Evolutionary conservation across 345 rosid genomes (phyloP), one percentile per base, ranked within the genome.

Genomic region (Brassica cretica): DNA sequence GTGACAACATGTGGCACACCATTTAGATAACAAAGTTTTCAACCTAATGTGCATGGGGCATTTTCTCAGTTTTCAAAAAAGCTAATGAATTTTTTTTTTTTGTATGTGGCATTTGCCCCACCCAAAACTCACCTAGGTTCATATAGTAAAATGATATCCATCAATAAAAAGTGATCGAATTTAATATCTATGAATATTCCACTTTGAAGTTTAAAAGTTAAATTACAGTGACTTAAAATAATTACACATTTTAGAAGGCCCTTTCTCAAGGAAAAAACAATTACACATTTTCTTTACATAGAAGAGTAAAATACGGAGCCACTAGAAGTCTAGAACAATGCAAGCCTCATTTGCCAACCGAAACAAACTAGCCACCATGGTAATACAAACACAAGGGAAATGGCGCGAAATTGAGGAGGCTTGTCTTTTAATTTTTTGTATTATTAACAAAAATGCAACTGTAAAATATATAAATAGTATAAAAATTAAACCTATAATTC

Each of bases 391-490:
- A 60, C 9, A 68, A 61, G 19, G 37, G 37, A 74, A 62, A 16
- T 62, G 60, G 78, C 65, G 58, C 70, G 70, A 68, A 35, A 62
- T 73, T 53, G 66, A 73, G 82, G 82, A 74, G 16, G 2, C 66
- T 64, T 74, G 82, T 74, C 68, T 63, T 79, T 35, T 14, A 18
- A 62, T 60, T 15, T 30, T 5, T n/a, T 51, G 19, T n/a, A n/a
- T 51, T 72, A 9, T 24, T 8, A 18, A 0, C 9, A 25, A 6
- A 44, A 33, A 19, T 62, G 12, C 15, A 53, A 35, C 8, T 12
- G 4, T 14, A 3, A 15, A n/a, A 18, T 41, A 8, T 16, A 5
- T 10, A 46, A 46, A 46, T 41, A 37, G 5, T 29, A 68, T 8
- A 10, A 60, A 10, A 59, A 41, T 41, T 10, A 2, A 18, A 30